Evolutionary conservation across 768 basidiomycete genomes (phyloP), one percentile per base, ranked within the genome.

Genomic region (Xerocomellus amylosporus): DNA sequence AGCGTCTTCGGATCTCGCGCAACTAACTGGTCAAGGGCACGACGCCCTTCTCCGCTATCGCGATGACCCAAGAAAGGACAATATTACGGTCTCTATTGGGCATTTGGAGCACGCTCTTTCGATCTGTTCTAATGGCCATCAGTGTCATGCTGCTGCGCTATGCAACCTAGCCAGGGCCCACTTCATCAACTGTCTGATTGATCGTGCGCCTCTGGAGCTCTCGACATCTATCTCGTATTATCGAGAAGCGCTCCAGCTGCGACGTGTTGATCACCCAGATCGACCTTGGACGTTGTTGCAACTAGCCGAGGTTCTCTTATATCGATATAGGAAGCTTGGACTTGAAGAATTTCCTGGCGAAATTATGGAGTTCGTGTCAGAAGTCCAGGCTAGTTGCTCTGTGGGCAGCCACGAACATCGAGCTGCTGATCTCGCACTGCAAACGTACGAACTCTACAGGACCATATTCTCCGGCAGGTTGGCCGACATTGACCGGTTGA

Each of bases 181-280:
- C 2, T 51, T 45, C 19, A 44, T 50, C 36, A 22, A 14, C 2
- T 55, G 24, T 9, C 55, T 49, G 20, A n/a, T 40, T 7, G 26
- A 40, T 4, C 33, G 22, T 8, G 19, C 15, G 4, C 28, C 14
- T 6, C 3, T 2, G 3, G 12, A 31, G 5, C 36, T 49, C 20
- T 24, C 45, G 2, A 13, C 26, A 1, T 19, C 58, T 28, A 61
- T 57, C 26, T 30, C 33, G 0, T 17, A 33, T 19, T 56, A 56
- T 43, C 53, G 39, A 20, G 40, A 52, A 17, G 64, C 58, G 34
- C 51, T 65, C 43, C 36, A 39, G 14, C 19, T 61, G 2, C 58
- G 52, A 7, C 12, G 13, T 46, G 31, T 2, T 28, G 31, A 8
- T 26, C 55, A 62, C 17, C 46, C 20, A 15, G 58, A 62, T 51